Evolutionary conservation across 345 rosid species (phyloP), one percentile per base, ranked within the genome.

Genomic region (Eutrema heterophyllum): DNA sequence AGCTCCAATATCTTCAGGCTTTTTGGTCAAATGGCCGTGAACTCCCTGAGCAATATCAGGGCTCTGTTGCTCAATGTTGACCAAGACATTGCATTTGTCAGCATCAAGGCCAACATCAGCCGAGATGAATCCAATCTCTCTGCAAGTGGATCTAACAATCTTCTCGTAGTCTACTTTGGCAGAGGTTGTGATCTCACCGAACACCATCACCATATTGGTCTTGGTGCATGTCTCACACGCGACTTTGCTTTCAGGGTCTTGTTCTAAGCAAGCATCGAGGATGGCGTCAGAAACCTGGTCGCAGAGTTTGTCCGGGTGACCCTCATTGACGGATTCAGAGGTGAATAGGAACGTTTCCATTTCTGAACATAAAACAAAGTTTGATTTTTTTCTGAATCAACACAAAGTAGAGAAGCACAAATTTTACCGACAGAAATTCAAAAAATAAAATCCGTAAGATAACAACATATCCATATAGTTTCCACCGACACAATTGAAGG

Each of bases 31-130:
- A 65, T 86, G 96, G 4, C 96, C 96, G 33, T 90, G 96, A 65
- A 90, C 91, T 55, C 96, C 96, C 60, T 86, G 96, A 27, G 96
- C 92, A 78, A 86, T 87, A 53, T 89, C 96, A 39, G 95, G 91
- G 49, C 94, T 88, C 80, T 88, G 94, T 71, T 83, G 87, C 87
- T 89, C 94, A 64, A 89, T 83, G 71, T 86, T 89, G 40, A 89
- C 95, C 50, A 89, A 84, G 54, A 89, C 93, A 74, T 85, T 89
- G 71, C 92, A 86, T 2, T 85, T 83, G 70, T 87, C 90, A 33
- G 92, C 92, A 56, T 89, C 92, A 53, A 89, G 92, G 5, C 96
- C 96, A 68, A 89, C 96, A 77, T 87, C 92, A 30, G 90, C 79
- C 0, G 96, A 84, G 64, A 60, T 77, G 68, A 89, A 89, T 9